A percentile compares a stretch with the other conserved stretches of the same genome.
Evolutionary conservation across 1,284 basidiomycete species (phyloP).

Genomic region (Phlebopus sp.): DNA sequence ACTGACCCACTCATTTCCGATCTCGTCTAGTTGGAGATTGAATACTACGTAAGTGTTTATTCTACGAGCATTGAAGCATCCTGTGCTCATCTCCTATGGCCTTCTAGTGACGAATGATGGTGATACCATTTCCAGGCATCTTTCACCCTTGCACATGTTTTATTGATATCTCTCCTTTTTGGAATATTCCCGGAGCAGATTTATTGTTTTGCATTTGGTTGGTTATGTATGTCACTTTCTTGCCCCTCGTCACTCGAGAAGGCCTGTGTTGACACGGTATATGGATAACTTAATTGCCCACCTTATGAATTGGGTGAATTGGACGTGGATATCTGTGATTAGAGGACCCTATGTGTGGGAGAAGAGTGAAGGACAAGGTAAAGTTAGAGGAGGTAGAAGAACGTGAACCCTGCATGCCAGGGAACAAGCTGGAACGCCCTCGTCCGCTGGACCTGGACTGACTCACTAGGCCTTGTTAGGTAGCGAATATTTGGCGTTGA

Average conservation of each 20-base stretch:
- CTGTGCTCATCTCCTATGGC: background rate
- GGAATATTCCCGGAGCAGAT: background rate
- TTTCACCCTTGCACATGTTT: background rate
- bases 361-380: too few relatives aligned
- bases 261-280: constrained; percentile 2
- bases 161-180: background rate
- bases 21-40: constrained; percentile 63
- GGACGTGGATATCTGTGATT: too few relatives aligned
- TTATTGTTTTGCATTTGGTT: background rate
- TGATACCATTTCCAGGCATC: constrained; percentile 10
- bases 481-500: too few relatives aligned
- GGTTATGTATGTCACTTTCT: constrained; percentile 5
- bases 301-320: background rate
- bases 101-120: constrained; percentile 15
- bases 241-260: background rate
- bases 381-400: background rate
- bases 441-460: too few relatives aligned
- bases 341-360: too few relatives aligned
- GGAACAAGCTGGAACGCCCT: too few relatives aligned
- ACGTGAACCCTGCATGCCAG: too few relatives aligned
- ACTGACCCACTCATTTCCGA: background rate
- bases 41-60: constrained; percentile 60
- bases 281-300: constrained; percentile 6
- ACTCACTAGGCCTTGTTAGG: too few relatives aligned
- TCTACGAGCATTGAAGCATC: background rate